These are phyloP conservation scores for Lentinula raphanica DNA, from an alignment of 768 basidiomycete genomes.

Conservation along the genomic window DNA sequence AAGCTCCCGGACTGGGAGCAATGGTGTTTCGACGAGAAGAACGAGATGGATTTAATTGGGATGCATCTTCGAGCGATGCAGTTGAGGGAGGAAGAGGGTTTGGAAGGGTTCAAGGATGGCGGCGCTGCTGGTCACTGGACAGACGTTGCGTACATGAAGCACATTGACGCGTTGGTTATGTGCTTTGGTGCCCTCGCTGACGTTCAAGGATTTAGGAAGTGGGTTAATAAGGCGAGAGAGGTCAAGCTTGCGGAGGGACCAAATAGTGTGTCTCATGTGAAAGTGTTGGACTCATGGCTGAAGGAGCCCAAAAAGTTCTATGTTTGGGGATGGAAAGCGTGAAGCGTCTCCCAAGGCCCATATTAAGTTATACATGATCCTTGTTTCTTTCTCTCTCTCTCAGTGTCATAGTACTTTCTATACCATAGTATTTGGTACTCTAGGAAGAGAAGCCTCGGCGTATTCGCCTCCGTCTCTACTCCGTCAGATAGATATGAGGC, in stretches of 20 bases:
- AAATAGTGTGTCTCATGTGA: neutral
- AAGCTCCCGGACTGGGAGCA: neutral
- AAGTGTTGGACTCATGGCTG: slow-evolving; percentile 2
- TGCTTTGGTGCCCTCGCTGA: slow-evolving; percentile 3
- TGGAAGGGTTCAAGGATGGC: neutral
- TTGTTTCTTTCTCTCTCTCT: no score
- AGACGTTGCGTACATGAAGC: neutral
- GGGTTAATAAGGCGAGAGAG: neutral
- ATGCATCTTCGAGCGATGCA: slow-evolving; percentile 1
- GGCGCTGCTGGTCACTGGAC: neutral
- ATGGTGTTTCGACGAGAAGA: neutral
- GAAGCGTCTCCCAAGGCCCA: no score
- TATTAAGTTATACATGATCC: no score
- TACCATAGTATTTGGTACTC: no score
- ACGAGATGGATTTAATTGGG: neutral
- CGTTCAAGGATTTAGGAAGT: neutral
- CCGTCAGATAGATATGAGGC: no score
- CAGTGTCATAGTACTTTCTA: no score
- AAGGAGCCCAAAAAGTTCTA: slow-evolving; percentile 1
- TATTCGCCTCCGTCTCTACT: no score
- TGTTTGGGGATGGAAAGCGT: slow-evolving; percentile 7
- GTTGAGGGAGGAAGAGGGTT: neutral
- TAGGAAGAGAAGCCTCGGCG: no score
- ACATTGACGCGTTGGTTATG: slow-evolving; percentile 2
- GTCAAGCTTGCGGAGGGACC: neutral